Percentiles rank a stretch among this genome's conserved stretches.
Evolutionary conservation across 31 red algal species (phyloP).

Genomic region (Asparagopsis taxiformis): DNA sequence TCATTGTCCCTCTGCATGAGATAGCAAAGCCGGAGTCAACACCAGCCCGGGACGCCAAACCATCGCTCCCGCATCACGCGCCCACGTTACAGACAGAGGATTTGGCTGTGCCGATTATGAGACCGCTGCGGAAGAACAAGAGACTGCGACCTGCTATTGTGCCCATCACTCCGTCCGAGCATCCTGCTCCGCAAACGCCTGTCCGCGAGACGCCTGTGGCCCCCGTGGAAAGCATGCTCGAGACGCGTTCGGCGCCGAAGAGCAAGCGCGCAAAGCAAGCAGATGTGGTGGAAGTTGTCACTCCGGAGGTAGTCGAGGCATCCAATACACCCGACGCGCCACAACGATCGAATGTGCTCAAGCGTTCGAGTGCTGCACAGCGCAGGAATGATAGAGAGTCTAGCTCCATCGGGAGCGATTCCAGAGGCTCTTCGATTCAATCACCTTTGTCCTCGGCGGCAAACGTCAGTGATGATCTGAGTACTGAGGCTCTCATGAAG

Average conservation of each 20-base stretch:
- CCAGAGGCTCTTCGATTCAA: neutral
- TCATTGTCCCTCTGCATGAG: constrained; percentile 59
- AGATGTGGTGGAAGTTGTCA: neutral
- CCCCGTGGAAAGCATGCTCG: neutral
- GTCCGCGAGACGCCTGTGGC: neutral
- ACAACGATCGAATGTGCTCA: neutral
- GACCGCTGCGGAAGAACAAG: constrained; percentile 66
- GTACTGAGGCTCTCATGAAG: constrained; percentile 31
- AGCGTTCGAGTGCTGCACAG: neutral
- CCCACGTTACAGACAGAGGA: neutral
- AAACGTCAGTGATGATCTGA: constrained; percentile 18
- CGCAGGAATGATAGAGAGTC: neutral
- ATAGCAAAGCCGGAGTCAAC: constrained; percentile 16
- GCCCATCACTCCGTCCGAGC: neutral
- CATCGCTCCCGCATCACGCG: neutral
- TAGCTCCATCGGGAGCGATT: neutral
- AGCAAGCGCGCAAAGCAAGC: neutral
- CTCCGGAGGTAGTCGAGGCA: neutral
- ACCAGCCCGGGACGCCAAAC: neutral
- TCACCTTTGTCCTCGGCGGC: neutral
- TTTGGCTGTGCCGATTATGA: constrained; percentile 2
- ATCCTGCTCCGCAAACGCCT: neutral
- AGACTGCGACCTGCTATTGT: constrained; percentile 11
- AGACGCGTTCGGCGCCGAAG: neutral
- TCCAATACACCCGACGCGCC: neutral